Conservation (phyloP, 306 rosid species). For the Quercus dentata region DNA sequence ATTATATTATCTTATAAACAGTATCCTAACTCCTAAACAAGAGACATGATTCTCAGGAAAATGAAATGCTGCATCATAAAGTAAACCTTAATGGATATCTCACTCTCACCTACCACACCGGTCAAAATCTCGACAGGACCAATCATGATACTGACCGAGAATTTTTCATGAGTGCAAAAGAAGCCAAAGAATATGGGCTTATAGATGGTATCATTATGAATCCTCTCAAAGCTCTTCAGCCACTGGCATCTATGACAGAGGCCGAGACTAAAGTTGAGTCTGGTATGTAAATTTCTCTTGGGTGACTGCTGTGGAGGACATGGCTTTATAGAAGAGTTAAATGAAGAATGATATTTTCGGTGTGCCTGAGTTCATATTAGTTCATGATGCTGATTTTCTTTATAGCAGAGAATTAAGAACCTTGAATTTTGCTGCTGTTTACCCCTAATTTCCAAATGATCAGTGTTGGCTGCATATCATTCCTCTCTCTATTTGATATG, state of each 20-base stretch:
- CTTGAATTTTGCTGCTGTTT: conserved; percentile 17
- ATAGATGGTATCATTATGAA: conserved; percentile 91
- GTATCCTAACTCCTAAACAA: conserved; percentile 3
- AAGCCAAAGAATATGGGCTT: conserved; percentile 92
- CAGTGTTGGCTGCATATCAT: no score
- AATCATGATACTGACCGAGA: conserved; percentile 90
- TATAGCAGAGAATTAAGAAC: conserved; percentile 8
- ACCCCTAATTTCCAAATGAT: background rate
- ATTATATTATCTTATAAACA: background rate
- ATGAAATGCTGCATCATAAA: conserved; percentile 72
- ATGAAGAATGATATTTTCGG: conserved; percentile 12
- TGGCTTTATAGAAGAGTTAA: no score
- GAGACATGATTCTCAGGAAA: conserved; percentile 46
- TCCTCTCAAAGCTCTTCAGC: conserved; percentile 94
- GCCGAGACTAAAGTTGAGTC: conserved; percentile 26
- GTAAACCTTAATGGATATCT: no score
- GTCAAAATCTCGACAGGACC: conserved; percentile 81
- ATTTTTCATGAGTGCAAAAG: conserved; percentile 97
- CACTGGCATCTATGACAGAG: conserved; percentile 46
- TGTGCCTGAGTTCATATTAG: conserved; percentile 20
- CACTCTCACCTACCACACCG: conserved; percentile 44
- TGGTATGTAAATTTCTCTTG: background rate
- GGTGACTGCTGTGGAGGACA: no score
- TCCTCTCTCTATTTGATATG: no score
- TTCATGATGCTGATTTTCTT: conserved; percentile 23